Evolutionary conservation across 768 basidiomycete genomes (phyloP), one percentile per base, ranked within the genome.

Genomic region (Leucocoprinus sp.): DNA sequence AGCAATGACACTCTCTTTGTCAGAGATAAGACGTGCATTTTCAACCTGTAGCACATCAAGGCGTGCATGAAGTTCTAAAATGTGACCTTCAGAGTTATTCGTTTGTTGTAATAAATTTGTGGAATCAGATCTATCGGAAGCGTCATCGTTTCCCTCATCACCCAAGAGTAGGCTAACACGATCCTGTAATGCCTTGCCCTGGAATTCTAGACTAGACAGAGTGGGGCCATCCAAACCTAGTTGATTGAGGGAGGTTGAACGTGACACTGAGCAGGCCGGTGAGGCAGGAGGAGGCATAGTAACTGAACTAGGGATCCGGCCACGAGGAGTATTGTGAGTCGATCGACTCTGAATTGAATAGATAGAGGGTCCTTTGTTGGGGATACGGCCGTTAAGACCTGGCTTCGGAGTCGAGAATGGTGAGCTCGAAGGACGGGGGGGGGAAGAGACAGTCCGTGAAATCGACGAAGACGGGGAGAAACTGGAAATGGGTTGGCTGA

Each of bases 251-350:
- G 46, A 48, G 5, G 39, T 22, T 8, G 46, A 42, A 9, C 46
- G 46, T n/a, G 46, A 42, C 4, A 27, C 3, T 8, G 23, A 9
- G 42, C 55, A 41, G 40, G 48, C 57, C 5, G 85, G 85, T 9
- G 84, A 84, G 0, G 80, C 67, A 14, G 86, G 86, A 2, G 86
- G 87, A 2, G 85, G 87, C 87, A 90, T 88, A 5, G 84, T 79
- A 21, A 84, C 61, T n/a, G 74, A 69, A 54, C 84, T 85, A 23
- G 85, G 82, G 49, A 86, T 58, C 41, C 85, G 72, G 11, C 76
- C 72, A 23, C 83, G 74, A 35, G 82, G 80, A 8, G 81, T 83
- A 49, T 58, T 68, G n/a, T 68, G 60, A 8, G 73, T 68, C 3
- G 72, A 63, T 28, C 69, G 60, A 17, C 57, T 59, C 46, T 59